Percentiles rank a stretch among this genome's conserved stretches.
phyloP scores from a whole-genome alignment of 768 basidiomycete genomes.

The Russula brevipes region DNA sequence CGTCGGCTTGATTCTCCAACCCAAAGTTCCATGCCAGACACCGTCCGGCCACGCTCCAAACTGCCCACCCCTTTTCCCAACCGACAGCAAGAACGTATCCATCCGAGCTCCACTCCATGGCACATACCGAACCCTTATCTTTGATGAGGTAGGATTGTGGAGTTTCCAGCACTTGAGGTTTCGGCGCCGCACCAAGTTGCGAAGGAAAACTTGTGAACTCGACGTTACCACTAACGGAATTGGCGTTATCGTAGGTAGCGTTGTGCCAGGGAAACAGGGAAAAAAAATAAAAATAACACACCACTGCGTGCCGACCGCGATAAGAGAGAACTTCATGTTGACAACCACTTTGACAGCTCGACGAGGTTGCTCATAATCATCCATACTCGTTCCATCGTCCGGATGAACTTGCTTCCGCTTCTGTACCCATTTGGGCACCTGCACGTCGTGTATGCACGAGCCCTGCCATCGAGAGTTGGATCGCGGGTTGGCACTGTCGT shows the following conservation, averaged over 20 bases:
- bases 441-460: conserved; percentile 72
- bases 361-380: conserved; percentile 57
- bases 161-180: conserved; percentile 57
- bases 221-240: conserved; percentile 50
- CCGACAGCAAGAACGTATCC: conserved; percentile 93
- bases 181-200: conserved; percentile 50
- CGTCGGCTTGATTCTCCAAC: conserved; percentile 56
- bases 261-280: neutral
- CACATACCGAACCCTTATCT: conserved; percentile 52
- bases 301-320: conserved; percentile 76
- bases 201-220: conserved; percentile 67
- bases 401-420: conserved; percentile 60
- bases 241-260: conserved; percentile 13
- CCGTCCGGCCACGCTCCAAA: conserved; percentile 85
- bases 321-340: conserved; percentile 75
- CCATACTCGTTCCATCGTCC: conserved; percentile 32
- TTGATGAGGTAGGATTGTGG: conserved; percentile 55
- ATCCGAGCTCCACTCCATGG: conserved; percentile 91
- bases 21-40: conserved; percentile 78
- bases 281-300: conserved; percentile 28
- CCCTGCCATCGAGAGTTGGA: conserved; percentile 53
- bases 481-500: conserved; percentile 10
- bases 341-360: conserved; percentile 61
- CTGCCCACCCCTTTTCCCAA: conserved; percentile 85
- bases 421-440: conserved; percentile 73